Conservation (phyloP, 2,329 filamentous ascomycete genomes). For the Fusarium udum region DNA sequence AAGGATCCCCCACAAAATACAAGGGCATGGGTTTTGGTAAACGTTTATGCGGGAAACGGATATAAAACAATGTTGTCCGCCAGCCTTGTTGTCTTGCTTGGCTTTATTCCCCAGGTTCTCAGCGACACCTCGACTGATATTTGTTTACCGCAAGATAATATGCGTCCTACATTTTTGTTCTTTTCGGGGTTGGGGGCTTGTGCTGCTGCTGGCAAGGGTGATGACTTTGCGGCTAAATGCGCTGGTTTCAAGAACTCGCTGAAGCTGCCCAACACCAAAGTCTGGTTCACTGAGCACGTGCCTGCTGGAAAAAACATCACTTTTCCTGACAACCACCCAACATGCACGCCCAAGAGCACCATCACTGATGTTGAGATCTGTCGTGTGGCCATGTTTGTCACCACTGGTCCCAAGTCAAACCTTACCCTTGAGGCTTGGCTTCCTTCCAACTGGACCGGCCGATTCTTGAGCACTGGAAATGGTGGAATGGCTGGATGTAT, state of each 20-base stretch:
- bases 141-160: constrained; percentile 1
- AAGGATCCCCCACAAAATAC: not conserved
- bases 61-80: constrained; percentile 13
- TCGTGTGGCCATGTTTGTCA: constrained; percentile 30
- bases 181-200: constrained; percentile 12
- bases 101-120: not conserved
- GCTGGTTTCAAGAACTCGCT: constrained; percentile 17
- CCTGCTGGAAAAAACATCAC: constrained; percentile 18
- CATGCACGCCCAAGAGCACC: constrained; percentile 21
- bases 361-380: constrained; percentile 30
- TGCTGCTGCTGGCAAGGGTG: not conserved
- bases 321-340: constrained; percentile 26
- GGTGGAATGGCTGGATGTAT: constrained; percentile 59
- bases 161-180: constrained; percentile 13
- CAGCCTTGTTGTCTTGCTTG: not conserved
- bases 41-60: constrained; percentile 5
- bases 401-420: constrained; percentile 25
- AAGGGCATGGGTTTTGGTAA: not conserved
- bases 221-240: constrained; percentile 26
- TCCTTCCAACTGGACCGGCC: constrained; percentile 57
- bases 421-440: constrained; percentile 56
- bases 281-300: constrained; percentile 35
- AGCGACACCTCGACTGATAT: not conserved
- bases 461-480: constrained; percentile 60
- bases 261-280: constrained; percentile 26